Evolutionary conservation across 495 filamentous ascomycete species (phyloP).

Genomic region (Tirmania nivea): DNA sequence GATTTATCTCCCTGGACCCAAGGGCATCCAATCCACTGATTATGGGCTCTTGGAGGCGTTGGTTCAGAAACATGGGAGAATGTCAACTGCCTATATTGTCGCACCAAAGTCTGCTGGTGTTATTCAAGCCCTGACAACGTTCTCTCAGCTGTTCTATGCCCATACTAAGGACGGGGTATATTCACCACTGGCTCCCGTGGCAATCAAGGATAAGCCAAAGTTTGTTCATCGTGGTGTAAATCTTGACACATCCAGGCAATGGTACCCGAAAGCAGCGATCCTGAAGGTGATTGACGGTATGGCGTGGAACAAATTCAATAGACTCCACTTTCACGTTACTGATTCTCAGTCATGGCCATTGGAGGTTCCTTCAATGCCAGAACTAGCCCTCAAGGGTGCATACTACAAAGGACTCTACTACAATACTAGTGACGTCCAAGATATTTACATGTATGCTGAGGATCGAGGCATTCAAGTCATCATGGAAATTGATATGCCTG

Average conservation of each 20-base stretch:
- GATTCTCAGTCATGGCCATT: slow-evolving; percentile 73
- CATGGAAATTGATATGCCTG: slow-evolving; percentile 64
- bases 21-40: slow-evolving; percentile 1
- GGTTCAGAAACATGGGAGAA: not conserved
- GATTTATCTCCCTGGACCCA: slow-evolving; percentile 27
- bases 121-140: slow-evolving; percentile 43
- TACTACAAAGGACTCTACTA: slow-evolving; percentile 41
- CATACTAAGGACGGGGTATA: slow-evolving; percentile 36
- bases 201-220: slow-evolving; percentile 41
- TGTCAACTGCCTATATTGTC: slow-evolving; percentile 31
- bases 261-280: slow-evolving; percentile 39
- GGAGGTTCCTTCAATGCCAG: slow-evolving; percentile 48
- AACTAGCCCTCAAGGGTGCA: slow-evolving; percentile 44
- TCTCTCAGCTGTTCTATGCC: slow-evolving; percentile 54
- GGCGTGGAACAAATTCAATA: slow-evolving; percentile 57
- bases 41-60: not conserved
- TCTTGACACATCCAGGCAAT: slow-evolving; percentile 48
- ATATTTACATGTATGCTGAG: slow-evolving; percentile 43
- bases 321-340: slow-evolving; percentile 55
- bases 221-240: slow-evolving; percentile 55
- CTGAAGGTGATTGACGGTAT: slow-evolving; percentile 48
- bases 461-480: slow-evolving; percentile 48
- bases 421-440: slow-evolving; percentile 35
- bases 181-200: slow-evolving; percentile 40
- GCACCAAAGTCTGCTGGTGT: slow-evolving; percentile 43